Conservation (phyloP, 2,329 filamentous ascomycete genomes). For the Botryotinia calthae region DNA sequence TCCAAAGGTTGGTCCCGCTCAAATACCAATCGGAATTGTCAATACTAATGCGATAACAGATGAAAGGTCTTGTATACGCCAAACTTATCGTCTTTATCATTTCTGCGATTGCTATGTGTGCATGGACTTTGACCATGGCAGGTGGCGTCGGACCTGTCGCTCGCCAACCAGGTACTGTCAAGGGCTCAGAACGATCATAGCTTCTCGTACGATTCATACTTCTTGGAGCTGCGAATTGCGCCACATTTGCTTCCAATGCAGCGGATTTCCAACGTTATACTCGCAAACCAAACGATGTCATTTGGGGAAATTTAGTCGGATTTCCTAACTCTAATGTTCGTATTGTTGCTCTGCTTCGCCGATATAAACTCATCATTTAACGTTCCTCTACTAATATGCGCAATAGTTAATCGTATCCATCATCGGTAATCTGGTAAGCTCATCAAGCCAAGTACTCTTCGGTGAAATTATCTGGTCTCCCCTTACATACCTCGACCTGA, state of each 20-base stretch:
- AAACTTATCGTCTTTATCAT: slow-evolving; percentile 42
- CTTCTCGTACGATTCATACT: slow-evolving; percentile 42
- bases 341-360: neutral
- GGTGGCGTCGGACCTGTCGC: slow-evolving; percentile 38
- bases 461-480: slow-evolving; percentile 42
- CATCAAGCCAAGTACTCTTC: slow-evolving; percentile 37
- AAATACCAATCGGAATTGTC: slow-evolving; percentile 16
- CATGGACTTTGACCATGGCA: slow-evolving; percentile 41
- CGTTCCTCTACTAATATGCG: neutral
- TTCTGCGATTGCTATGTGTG: slow-evolving; percentile 43
- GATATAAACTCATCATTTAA: neutral
- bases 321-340: slow-evolving; percentile 42
- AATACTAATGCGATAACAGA: slow-evolving; percentile 29
- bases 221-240: slow-evolving; percentile 40
- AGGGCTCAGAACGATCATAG: slow-evolving; percentile 41
- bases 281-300: slow-evolving; percentile 42
- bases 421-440: slow-evolving; percentile 43
- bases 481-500: slow-evolving; percentile 39
- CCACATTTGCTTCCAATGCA: slow-evolving; percentile 43
- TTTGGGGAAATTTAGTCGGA: slow-evolving; percentile 43
- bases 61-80: slow-evolving; percentile 39
- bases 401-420: slow-evolving; percentile 39
- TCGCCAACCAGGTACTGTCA: slow-evolving; percentile 35
- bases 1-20: slow-evolving; percentile 34
- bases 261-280: slow-evolving; percentile 47